Percentiles rank a stretch among this genome's conserved stretches.
Evolutionary conservation across 139 green algal genomes (phyloP).

Genomic region (Micractinium sp.): DNA sequence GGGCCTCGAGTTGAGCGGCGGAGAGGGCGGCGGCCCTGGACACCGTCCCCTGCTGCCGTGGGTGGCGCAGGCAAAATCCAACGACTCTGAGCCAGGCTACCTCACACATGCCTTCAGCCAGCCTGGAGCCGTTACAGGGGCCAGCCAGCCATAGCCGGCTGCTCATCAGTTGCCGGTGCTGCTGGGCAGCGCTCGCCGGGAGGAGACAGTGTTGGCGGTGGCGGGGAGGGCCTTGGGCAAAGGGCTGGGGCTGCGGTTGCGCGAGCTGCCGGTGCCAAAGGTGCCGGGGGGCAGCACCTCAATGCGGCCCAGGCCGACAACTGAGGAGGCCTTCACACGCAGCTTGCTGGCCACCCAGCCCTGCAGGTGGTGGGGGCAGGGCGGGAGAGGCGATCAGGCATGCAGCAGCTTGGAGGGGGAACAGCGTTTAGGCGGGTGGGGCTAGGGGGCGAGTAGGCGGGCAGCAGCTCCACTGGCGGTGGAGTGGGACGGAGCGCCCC

Average conservation of each 20-base stretch:
- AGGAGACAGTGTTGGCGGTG: neutral
- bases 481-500: neutral
- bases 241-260: neutral
- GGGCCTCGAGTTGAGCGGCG: neutral
- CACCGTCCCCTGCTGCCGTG: no score
- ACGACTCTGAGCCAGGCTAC: neutral
- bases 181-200: slow-evolving; percentile 21
- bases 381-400: no score
- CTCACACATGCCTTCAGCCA: neutral
- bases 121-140: neutral
- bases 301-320: slow-evolving; percentile 36
- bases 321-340: slow-evolving; percentile 67
- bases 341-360: slow-evolving; percentile 84
- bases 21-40: neutral
- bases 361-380: neutral
- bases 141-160: neutral
- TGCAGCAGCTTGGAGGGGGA: no score
- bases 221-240: neutral
- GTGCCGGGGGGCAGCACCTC: slow-evolving; percentile 51
- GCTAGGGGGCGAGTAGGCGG: no score
- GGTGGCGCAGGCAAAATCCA: neutral
- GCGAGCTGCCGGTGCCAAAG: slow-evolving; percentile 34
- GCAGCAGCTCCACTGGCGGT: neutral
- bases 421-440: no score
- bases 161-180: neutral